phyloP scores from a whole-genome alignment of 106 monocot genomes.

The Amphibolis antarctica region DNA sequence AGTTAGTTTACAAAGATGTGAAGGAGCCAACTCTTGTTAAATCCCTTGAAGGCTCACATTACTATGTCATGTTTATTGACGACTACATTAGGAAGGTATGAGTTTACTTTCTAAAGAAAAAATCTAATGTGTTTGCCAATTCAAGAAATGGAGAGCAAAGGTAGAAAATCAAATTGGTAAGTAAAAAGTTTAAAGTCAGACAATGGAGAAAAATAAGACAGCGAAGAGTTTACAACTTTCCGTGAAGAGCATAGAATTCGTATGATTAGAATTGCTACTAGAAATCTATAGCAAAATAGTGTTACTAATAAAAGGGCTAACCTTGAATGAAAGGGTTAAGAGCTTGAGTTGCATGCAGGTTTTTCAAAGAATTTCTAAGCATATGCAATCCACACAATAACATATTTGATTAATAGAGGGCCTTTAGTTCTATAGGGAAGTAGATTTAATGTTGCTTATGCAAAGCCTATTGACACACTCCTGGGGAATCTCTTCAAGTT shows the following conservation, averaged over 20 bases:
- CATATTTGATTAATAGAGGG: too few relatives aligned
- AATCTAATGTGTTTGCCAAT: not conserved
- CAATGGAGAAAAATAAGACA: conserved; percentile 4
- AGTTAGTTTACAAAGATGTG: not conserved
- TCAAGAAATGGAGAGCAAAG: conserved; percentile 4
- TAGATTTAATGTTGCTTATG: not conserved
- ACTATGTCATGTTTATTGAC: not conserved
- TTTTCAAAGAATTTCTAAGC: too few relatives aligned
- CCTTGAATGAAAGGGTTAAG: not conserved
- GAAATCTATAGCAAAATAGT: not conserved
- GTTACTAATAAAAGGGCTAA: not conserved
- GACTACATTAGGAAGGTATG: not conserved
- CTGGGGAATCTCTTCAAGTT: conserved; percentile 3
- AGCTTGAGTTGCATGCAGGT: too few relatives aligned
- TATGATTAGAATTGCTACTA: not conserved
- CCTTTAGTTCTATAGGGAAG: too few relatives aligned
- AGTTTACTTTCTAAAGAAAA: not conserved
- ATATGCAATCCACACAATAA: too few relatives aligned
- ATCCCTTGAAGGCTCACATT: not conserved
- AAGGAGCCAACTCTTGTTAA: not conserved
- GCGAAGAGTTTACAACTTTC: not conserved
- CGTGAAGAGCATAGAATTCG: not conserved
- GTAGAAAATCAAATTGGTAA: not conserved
- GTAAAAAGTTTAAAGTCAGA: not conserved
- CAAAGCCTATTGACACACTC: not conserved